Percentiles rank a stretch among this genome's conserved stretches.
Evolutionary conservation across 208 protist species (phyloP).

Genomic region (Crithidia sp.): DNA sequence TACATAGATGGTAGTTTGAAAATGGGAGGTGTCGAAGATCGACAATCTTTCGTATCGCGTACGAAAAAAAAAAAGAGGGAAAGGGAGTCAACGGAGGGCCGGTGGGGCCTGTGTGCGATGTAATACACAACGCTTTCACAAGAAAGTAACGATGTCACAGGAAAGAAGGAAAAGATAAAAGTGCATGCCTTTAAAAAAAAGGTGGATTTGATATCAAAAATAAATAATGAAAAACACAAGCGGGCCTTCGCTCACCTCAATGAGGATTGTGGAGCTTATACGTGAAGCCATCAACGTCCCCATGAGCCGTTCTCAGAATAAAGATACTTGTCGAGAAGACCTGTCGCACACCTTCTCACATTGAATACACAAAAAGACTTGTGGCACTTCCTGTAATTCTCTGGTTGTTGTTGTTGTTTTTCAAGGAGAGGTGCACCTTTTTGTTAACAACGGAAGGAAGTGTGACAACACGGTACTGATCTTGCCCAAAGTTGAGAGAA

Average conservation of each 20-base stretch:
- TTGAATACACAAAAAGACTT: too few species aligned
- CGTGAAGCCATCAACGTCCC: neutral
- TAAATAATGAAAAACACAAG: slow-evolving; percentile 5
- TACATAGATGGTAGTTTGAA: neutral
- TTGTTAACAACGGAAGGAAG: too few species aligned
- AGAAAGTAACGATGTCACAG: slow-evolving; percentile 7
- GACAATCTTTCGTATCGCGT: neutral
- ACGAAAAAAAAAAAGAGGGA: neutral
- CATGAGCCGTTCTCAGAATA: too few species aligned
- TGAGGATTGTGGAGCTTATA: neutral
- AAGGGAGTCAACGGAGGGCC: neutral
- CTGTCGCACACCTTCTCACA: too few species aligned
- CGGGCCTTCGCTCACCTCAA: neutral
- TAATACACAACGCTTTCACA: neutral
- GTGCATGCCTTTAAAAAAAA: slow-evolving; percentile 1
- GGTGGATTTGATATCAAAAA: neutral
- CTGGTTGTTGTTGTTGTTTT: too few species aligned
- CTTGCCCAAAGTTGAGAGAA: too few species aligned
- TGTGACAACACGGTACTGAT: too few species aligned
- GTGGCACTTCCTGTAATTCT: too few species aligned
- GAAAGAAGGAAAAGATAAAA: slow-evolving; percentile 26
- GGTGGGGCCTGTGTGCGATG: neutral
- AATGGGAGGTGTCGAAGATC: neutral
- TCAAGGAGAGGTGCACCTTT: too few species aligned
- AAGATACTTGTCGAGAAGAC: too few species aligned